A percentile compares a stretch with the other conserved stretches of the same genome.
Evolutionary conservation across 345 rosid genomes (phyloP).

Genomic region (Linum lewisii): DNA sequence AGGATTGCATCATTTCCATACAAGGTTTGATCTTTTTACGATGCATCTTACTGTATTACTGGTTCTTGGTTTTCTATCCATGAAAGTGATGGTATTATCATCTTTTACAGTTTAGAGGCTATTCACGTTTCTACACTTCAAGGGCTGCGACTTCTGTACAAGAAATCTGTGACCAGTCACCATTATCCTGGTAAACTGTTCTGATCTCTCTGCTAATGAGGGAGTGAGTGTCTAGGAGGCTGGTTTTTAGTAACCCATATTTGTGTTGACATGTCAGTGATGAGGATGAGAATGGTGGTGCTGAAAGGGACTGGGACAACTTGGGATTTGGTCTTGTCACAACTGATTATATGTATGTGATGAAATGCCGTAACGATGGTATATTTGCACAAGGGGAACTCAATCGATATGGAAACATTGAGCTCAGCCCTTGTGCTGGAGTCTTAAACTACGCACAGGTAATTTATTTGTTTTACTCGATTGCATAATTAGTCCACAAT

Average conservation of each 20-base stretch:
- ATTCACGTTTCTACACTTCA: constrained; percentile 17
- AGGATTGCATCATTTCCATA: neutral
- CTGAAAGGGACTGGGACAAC: constrained; percentile 73
- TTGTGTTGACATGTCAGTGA: constrained; percentile 7
- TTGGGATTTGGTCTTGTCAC: constrained; percentile 62
- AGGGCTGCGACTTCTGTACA: constrained; percentile 25
- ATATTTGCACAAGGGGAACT: constrained; percentile 42
- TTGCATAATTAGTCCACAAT: neutral
- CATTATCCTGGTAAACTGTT: constrained; percentile 19
- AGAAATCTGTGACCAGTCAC: constrained; percentile 14
- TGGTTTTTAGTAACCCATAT: neutral
- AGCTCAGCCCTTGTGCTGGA: constrained; percentile 70
- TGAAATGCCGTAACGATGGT: constrained; percentile 41
- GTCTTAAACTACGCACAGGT: constrained; percentile 92
- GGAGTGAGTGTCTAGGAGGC: neutral
- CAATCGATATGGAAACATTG: constrained; percentile 42
- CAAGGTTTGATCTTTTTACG: neutral
- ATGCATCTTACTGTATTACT: neutral
- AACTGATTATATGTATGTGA: constrained; percentile 66
- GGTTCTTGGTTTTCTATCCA: neutral
- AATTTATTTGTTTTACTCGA: neutral
- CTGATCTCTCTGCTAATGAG: neutral
- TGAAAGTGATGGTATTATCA: neutral
- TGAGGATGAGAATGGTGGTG: constrained; percentile 50
- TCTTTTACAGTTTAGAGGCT: constrained; percentile 24